Evolutionary conservation across 129 eudicot species (phyloP).

Genomic region (Helichrysum umbraculigerum): DNA sequence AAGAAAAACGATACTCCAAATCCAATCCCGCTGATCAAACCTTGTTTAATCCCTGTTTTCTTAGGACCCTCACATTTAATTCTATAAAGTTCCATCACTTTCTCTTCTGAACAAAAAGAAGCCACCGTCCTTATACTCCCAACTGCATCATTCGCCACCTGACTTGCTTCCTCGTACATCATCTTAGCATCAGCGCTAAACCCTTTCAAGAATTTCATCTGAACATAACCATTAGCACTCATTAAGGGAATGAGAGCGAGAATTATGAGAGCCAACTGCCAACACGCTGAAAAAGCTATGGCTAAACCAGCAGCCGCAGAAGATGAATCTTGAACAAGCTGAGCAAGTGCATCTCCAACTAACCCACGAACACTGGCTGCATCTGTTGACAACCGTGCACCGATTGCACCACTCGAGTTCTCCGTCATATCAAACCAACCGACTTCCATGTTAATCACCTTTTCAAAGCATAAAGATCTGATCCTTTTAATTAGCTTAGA

Average conservation of each 20-base stretch:
- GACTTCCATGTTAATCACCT: conserved; percentile 67
- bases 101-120: conserved; percentile 84
- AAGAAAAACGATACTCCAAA: conserved; percentile 55
- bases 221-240: conserved; percentile 15
- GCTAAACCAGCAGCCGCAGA: conserved; percentile 47
- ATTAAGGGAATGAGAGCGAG: conserved; percentile 68
- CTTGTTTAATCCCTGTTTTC: conserved; percentile 61
- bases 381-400: conserved; percentile 81
- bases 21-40: conserved; percentile 71
- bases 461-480: conserved; percentile 65
- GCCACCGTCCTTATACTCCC: conserved; percentile 87
- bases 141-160: conserved; percentile 81
- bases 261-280: conserved; percentile 68
- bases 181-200: conserved; percentile 81
- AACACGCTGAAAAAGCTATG: conserved; percentile 74
- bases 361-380: conserved; percentile 33
- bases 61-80: conserved; percentile 65
- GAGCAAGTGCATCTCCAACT: conserved; percentile 78
- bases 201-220: conserved; percentile 59
- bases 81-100: conserved; percentile 56
- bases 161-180: conserved; percentile 86
- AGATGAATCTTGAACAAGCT: conserved; percentile 62
- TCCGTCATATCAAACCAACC: conserved; percentile 82
- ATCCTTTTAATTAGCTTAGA: conserved; percentile 58
- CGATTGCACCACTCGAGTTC: conserved; percentile 75